Evolutionary conservation across 352 stramenopile species (phyloP), one percentile per base, ranked within the genome.

Genomic region (Phytopythium cucurbitacearum): DNA sequence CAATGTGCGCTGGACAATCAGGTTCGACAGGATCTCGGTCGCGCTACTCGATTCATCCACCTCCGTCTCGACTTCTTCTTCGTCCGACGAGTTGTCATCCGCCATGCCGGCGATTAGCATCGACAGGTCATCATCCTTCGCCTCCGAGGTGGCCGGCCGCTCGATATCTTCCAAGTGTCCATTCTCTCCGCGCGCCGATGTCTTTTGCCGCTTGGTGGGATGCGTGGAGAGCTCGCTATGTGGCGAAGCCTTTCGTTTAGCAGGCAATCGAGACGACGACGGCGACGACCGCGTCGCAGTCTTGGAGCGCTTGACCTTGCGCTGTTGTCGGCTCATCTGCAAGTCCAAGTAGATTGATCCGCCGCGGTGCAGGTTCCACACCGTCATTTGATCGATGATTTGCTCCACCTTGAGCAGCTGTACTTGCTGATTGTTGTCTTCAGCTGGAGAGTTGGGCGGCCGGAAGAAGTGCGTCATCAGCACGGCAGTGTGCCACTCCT

Each of bases 341-440:
- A 94, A 64, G 65, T 95, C 85, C 39, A 95, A 59, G 48, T 95
- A 95, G 43, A 92, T 91, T 1, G 83, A 90, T 0, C 85, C 85
- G 11, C 82, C 85, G 10, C 85, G 85, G 55, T 95, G 80, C 40
- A 95, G 66, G 11, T 73, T 76, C 85, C 85, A 95, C 12, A 92
- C 77, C 44, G 78, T 92, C 83, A 95, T 94, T 39, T 89, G 75
- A 59, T 93, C 83, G 16, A 95, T 85, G 33, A 95, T 95, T 51
- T 93, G 83, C 10, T 92, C 81, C 28, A 92, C 83, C 57, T 92
- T 93, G 33, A 94, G 70, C 51, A 95, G 51, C 55, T 91, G 80
- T 4, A 95, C 81, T 56, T 92, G 85, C 11, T 80, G 83, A 45
- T 85, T 76, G 4, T 53, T 53, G 36, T 92, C 71, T 48, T 95